Percentiles rank a stretch among this genome's conserved stretches.
phyloP scores from a whole-genome alignment of 352 stramenopile species.

The Elongisporangium anandrum region DNA sequence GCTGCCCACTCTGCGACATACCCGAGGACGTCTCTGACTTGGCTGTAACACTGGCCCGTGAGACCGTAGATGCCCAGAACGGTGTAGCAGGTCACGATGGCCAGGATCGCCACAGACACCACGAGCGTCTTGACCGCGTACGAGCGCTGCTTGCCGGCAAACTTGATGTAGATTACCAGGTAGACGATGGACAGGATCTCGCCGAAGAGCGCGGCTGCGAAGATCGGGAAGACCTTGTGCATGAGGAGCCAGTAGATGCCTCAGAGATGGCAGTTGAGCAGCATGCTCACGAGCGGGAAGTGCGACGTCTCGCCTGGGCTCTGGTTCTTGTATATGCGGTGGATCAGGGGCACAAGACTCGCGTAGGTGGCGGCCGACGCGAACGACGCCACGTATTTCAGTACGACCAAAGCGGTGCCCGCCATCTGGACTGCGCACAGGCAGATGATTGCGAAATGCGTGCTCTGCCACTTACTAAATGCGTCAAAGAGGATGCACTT shows the following conservation, averaged over 20 bases:
- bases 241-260: conserved; percentile 20
- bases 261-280: conserved; percentile 16
- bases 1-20: conserved; percentile 22
- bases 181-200: conserved; percentile 12
- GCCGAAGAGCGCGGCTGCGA: conserved; percentile 13
- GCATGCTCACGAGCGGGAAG: conserved; percentile 19
- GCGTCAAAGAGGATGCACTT: too few species aligned
- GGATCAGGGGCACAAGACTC: conserved; percentile 16
- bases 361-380: conserved; percentile 1
- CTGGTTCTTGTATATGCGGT: conserved; percentile 13
- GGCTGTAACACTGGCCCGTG: conserved; percentile 19
- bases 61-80: conserved; percentile 26
- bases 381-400: conserved; percentile 1
- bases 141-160: neutral
- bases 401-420: neutral
- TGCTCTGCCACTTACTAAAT: too few species aligned
- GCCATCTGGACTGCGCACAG: too few species aligned
- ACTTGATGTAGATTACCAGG: conserved; percentile 7
- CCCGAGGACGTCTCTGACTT: conserved; percentile 20
- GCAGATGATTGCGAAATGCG: too few species aligned
- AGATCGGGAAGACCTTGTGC: conserved; percentile 21
- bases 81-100: conserved; percentile 31
- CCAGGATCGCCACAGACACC: conserved; percentile 10
- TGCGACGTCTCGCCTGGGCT: conserved; percentile 11
- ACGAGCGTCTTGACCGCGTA: conserved; percentile 2